Conservation (phyloP, 2,329 filamentous ascomycete species). For the Trichophyton equinum region DNA sequence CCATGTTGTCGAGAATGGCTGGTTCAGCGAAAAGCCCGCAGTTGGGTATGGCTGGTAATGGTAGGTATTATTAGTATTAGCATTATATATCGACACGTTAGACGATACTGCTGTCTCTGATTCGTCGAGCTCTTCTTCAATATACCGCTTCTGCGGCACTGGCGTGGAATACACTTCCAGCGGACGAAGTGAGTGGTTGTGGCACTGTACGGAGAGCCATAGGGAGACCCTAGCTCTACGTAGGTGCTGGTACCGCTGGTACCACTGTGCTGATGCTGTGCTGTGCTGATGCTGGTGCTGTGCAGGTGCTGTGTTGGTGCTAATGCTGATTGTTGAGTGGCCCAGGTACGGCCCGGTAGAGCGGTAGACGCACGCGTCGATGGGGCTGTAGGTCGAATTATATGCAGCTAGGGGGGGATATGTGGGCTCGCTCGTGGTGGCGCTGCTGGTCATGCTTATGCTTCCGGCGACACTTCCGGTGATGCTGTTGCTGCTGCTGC, state of each 20-base stretch:
- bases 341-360: not conserved
- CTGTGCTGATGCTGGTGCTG: not conserved
- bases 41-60: not conserved
- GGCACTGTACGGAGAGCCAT: not conserved
- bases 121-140: not conserved
- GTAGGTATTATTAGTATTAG: not conserved
- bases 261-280: not conserved
- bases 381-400: not conserved
- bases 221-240: not conserved
- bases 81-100: not conserved
- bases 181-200: not conserved
- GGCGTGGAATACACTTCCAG: not conserved
- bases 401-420: not conserved
- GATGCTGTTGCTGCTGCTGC: no score
- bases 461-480: no score
- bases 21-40: not conserved
- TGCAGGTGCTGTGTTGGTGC: not conserved
- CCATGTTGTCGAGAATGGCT: constrained; percentile 23
- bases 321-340: not conserved
- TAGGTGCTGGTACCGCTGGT: not conserved
- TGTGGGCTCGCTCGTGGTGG: not conserved
- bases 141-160: not conserved
- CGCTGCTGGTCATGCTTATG: no score
- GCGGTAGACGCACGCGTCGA: not conserved
- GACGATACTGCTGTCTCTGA: not conserved